phyloP scores from a whole-genome alignment of 768 basidiomycete species.

The Panaeolus papilionaceus region DNA sequence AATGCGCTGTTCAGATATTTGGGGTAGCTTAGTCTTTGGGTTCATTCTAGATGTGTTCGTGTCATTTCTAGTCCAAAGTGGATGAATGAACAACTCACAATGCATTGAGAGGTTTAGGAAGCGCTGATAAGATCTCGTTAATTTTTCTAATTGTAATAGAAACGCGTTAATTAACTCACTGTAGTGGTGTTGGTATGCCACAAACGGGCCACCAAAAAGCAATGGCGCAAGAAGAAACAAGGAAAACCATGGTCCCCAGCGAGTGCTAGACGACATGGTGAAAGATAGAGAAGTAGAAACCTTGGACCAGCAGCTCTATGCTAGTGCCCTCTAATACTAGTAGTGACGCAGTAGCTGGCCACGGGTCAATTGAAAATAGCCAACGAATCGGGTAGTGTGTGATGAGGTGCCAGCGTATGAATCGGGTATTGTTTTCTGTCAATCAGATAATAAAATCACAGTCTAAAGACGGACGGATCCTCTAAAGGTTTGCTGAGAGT shows the following conservation, averaged over 20 bases:
- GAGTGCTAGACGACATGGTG: slow-evolving; percentile 35
- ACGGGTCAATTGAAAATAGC: slow-evolving; percentile 13
- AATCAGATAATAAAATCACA: slow-evolving; percentile 14
- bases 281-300: slow-evolving; percentile 16
- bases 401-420: slow-evolving; percentile 12
- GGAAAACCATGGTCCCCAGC: slow-evolving; percentile 69
- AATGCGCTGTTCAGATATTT: slow-evolving; percentile 75
- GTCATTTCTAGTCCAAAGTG: slow-evolving; percentile 1
- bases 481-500: slow-evolving; percentile 3
- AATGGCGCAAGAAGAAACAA: slow-evolving; percentile 60
- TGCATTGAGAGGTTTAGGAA: slow-evolving; percentile 61
- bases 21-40: slow-evolving; percentile 62
- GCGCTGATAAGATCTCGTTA: slow-evolving; percentile 40
- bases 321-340: slow-evolving; percentile 3
- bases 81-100: slow-evolving; percentile 45
- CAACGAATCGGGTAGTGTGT: slow-evolving; percentile 13
- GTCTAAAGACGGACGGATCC: slow-evolving; percentile 13
- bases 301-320: slow-evolving; percentile 8
- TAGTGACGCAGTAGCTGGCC: neutral
- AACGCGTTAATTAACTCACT: slow-evolving; percentile 39
- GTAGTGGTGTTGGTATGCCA: slow-evolving; percentile 55
- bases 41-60: slow-evolving; percentile 40
- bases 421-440: slow-evolving; percentile 9
- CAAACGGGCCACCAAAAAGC: slow-evolving; percentile 53
- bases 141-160: neutral